Conservation (phyloP, 106 monocot species). For the Dendrobium huoshanense region DNA sequence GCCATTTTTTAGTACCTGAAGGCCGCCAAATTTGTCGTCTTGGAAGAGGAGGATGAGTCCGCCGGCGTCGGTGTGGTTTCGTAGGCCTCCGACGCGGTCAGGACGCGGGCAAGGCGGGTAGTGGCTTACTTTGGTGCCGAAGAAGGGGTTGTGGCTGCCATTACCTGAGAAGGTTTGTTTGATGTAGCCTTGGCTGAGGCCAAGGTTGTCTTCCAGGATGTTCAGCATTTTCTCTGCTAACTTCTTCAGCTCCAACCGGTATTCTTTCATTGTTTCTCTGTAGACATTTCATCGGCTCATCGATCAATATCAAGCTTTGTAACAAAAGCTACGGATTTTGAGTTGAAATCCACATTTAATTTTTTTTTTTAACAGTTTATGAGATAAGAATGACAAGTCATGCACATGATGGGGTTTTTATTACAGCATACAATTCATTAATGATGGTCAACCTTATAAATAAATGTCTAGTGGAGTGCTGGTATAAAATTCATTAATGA, state of each 20-base stretch:
- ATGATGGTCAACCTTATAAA: too few species aligned
- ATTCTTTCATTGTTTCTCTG: constrained; percentile 71
- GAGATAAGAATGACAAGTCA: too few species aligned
- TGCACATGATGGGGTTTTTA: too few species aligned
- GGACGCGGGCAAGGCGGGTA: constrained; percentile 70
- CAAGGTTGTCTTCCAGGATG: constrained; percentile 50
- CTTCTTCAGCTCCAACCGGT: constrained; percentile 41
- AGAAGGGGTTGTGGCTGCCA: constrained; percentile 43
- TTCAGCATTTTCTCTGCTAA: constrained; percentile 57
- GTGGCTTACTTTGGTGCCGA: constrained; percentile 86
- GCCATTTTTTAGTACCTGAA: constrained; percentile 59
- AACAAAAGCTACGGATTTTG: too few species aligned
- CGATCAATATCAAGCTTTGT: too few species aligned
- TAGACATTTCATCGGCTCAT: too few species aligned
- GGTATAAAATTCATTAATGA: too few species aligned
- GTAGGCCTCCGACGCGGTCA: constrained; percentile 42
- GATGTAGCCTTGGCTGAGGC: constrained; percentile 51
- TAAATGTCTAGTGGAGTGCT: too few species aligned
- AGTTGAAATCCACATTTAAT: too few species aligned
- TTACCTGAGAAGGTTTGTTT: constrained; percentile 33
- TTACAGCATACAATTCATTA: too few species aligned
- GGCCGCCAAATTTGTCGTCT: constrained; percentile 61
- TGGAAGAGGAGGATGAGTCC: constrained; percentile 90
- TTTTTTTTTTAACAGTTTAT: too few species aligned
- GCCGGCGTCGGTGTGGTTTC: constrained; percentile 84